Evolutionary conservation across 768 basidiomycete genomes (phyloP), one percentile per base, ranked within the genome.

Genomic region (Tephrocybe sp.): DNA sequence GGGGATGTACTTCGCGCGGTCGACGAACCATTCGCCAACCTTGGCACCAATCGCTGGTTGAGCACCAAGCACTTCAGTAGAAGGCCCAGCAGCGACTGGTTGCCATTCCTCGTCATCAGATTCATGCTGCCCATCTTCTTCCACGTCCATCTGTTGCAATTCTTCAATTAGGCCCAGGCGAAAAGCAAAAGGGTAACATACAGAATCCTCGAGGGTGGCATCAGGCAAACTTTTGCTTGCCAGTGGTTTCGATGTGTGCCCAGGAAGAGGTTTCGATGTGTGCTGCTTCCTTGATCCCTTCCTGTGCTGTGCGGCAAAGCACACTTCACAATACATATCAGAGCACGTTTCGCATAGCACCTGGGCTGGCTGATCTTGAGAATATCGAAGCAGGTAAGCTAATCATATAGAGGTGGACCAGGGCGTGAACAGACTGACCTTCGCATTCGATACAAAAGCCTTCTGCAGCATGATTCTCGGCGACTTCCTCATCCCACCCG

Each of bases 401-500:
- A 36, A 44, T 33, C 20, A 15, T 37, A 42, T 26, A 23, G 49
- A 36, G 28, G n/a, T 21, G 11, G 25, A 12, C 15, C 23, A 9
- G 8, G 10, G 36, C 6, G 21, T 6, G 20, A 39, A 12, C n/a
- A 14, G 3, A 55, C 66, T 60, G 54, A 90, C 91, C 91, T 81
- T 93, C 91, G 64, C 91, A 93, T 67, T 93, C 91, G 46, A 92
- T 66, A 56, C 91, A 93, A 61, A 75, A 86, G 0, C 88, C 90
- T 46, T 88, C 84, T 10, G 71, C 66, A 12, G 73, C 69, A 8
- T 76, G 72, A 34, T 67, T 73, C 51, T 74, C 70, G 9, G 64
- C 62, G 10, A 73, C 71, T 64, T 88, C 86, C 58, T 90, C 85
- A 51, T 88, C 85, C 85, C 85, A 86, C 11, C 84, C 86, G 33